Evolutionary conservation across 2,329 filamentous ascomycete genomes (phyloP), one percentile per base, ranked within the genome.

Genomic region (Penicillium concentricum): DNA sequence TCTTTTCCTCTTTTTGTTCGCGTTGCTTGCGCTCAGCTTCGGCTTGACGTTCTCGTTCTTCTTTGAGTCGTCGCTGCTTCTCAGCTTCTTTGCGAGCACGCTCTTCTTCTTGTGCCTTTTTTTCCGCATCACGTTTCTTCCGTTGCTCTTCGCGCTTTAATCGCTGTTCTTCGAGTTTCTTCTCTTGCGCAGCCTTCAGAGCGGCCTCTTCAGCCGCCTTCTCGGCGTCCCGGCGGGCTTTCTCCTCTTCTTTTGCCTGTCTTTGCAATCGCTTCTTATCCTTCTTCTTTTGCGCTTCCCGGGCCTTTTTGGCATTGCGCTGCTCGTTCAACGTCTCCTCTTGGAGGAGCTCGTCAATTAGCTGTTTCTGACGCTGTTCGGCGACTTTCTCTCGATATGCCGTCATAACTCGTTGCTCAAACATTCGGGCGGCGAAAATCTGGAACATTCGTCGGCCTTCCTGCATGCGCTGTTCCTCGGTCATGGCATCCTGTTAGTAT

Each of bases 331-430:
- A 84, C 54, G 86, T 85, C 61, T 85, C 84, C 73, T 99, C 94
- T 71, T 96, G 91, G 64, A 92, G 87, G 3, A 97, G 81, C 74
- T 99, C 94, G 72, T 97, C 90, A 26, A 99, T 82, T 22, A 99
- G 86, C 72, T 92, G 92, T 69, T 90, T 83, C 71, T 97, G 93
- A 28, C 94, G 90, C 77, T 99, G 93, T 67, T 88, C 87, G 18
- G 94, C 91, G 3, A 99, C 93, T 74, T 97, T 97, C 78, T 97
- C 93, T 74, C 92, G 90, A 77, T 99, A 99, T n/a, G 94, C 94
- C 41, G 90, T 93, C 57, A 99, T 82, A 22, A 99, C 94, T 61
- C 94, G 85, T 74, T 99, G 94, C 78, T 99, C 94, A 74, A 99
- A 99, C 94, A 99, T 99, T 61, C 94, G 87, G 56, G 94, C 94